Evolutionary conservation across 1,284 basidiomycete genomes (phyloP).

Genomic region (Cutaneotrichosporon dermatis): DNA sequence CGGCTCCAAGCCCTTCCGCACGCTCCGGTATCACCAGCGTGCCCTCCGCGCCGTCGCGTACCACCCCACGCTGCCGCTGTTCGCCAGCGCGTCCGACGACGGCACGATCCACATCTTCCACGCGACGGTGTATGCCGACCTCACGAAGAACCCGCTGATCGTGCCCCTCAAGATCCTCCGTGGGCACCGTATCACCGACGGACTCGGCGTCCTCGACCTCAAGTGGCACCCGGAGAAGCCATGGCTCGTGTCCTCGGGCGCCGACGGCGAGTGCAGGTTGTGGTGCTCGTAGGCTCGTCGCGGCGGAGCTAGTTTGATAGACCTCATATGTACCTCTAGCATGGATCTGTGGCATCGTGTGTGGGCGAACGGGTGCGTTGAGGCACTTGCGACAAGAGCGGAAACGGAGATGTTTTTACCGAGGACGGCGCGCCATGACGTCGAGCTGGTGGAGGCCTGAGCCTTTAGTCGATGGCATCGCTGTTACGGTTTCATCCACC

Average conservation of each 20-base stretch:
- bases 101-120: slow-evolving; percentile 97
- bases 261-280: slow-evolving; percentile 81
- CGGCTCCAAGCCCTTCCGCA: slow-evolving; percentile 91
- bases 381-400: too few species aligned
- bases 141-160: slow-evolving; percentile 92
- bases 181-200: slow-evolving; percentile 77
- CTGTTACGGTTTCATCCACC: too few species aligned
- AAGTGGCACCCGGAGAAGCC: slow-evolving; percentile 86
- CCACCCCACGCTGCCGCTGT: slow-evolving; percentile 90
- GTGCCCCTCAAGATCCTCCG: slow-evolving; percentile 94
- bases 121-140: slow-evolving; percentile 84
- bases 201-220: slow-evolving; percentile 84
- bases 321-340: too few species aligned
- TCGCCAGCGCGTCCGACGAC: slow-evolving; percentile 93
- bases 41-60: slow-evolving; percentile 89
- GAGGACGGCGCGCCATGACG: too few species aligned
- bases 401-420: too few species aligned
- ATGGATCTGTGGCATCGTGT: too few species aligned
- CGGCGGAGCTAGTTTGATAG: too few species aligned
- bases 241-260: slow-evolving; percentile 89
- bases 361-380: too few species aligned
- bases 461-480: too few species aligned
- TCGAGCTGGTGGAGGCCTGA: too few species aligned
- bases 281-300: slow-evolving; percentile 55
- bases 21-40: slow-evolving; percentile 88